Base-by-base conservation (phyloP, 1,284 basidiomycete species). In the Trametes polyzona region DNA sequence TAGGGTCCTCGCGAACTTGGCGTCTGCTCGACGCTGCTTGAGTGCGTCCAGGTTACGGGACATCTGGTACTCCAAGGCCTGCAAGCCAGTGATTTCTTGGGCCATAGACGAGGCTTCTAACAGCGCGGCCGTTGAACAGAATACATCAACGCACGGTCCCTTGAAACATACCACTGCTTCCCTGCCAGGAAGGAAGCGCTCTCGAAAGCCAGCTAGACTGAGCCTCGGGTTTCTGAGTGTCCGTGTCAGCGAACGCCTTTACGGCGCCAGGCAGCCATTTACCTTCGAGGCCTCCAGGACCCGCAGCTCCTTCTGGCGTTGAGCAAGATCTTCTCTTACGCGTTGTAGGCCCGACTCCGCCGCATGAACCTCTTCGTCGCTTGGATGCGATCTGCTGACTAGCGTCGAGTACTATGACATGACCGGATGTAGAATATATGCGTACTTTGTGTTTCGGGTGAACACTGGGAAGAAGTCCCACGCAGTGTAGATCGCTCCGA, bases 21-120 rank as follows among this genome's bases (percentile, higher is more conserved):
- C 79, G 21, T 77, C 72, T 29, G 80, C 76, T 23, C 79, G 80
- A 3, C 77, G 76, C 43, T 76, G 75, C 47, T 78, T 78, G 49
- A 90, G 72, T 1, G 71, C 70, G 32, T 81, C 77, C 5, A 90
- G 64, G 58, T 84, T 84, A 6, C 76, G 76, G 37, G 73, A 71
- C 87, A 92, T 92, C 65, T 92, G 81, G 41, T 82, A 78, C 67
- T 90, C 86, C 0, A 92, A 77, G 0, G 86, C 81, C 62, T 84
- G 75, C 8, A 92, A 75, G 1, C 88, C 90, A 19, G 76, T 74
- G 14, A 90, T 68, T 68, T 92, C 90, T 63, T 83, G 71, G 29
- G 64, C 65, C 6, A 76, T 62, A 2, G 71, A 66, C 1, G 72
- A 70, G 23, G 73, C 52, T 48, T 75, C 76, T 75, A 47, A 14